phyloP scores from a whole-genome alignment of 306 rosid genomes.

The Vigna reflexopilosa region DNA sequence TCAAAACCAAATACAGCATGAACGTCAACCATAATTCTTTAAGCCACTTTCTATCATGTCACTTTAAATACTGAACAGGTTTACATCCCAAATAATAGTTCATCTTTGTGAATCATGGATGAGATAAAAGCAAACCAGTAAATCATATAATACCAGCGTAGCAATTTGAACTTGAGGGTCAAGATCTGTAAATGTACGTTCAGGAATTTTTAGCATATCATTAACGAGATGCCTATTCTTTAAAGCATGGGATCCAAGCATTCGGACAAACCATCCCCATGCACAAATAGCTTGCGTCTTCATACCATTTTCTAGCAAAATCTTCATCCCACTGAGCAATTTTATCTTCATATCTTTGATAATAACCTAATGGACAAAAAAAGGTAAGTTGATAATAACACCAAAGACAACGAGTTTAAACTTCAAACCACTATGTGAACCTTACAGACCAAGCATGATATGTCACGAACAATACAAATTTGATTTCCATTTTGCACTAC shows the following conservation, averaged over 20 bases:
- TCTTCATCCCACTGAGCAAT: slow-evolving; percentile 65
- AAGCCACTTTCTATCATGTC: slow-evolving; percentile 14
- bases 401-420: slow-evolving; percentile 33
- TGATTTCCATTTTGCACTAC: slow-evolving; percentile 32
- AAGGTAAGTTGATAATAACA: slow-evolving; percentile 2
- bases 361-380: slow-evolving; percentile 53
- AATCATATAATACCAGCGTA: slow-evolving; percentile 66
- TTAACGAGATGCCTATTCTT: slow-evolving; percentile 73
- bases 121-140: slow-evolving; percentile 31
- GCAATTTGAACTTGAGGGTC: slow-evolving; percentile 87
- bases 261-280: slow-evolving; percentile 89
- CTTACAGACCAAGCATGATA: slow-evolving; percentile 32
- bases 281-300: slow-evolving; percentile 77
- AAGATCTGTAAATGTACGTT: slow-evolving; percentile 77
- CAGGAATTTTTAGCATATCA: slow-evolving; percentile 83
- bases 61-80: slow-evolving; percentile 22
- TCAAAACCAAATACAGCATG: too few species aligned
- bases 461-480: slow-evolving; percentile 8
- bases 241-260: slow-evolving; percentile 73
- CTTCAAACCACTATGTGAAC: slow-evolving; percentile 35
- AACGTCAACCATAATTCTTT: slow-evolving; percentile 24
- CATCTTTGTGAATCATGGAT: slow-evolving; percentile 38
- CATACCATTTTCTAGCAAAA: slow-evolving; percentile 68
- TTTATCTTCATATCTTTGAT: slow-evolving; percentile 76
- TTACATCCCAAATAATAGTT: slow-evolving; percentile 37